phyloP scores from a whole-genome alignment of 768 basidiomycete species.

The Sarcomyxa edulis region DNA sequence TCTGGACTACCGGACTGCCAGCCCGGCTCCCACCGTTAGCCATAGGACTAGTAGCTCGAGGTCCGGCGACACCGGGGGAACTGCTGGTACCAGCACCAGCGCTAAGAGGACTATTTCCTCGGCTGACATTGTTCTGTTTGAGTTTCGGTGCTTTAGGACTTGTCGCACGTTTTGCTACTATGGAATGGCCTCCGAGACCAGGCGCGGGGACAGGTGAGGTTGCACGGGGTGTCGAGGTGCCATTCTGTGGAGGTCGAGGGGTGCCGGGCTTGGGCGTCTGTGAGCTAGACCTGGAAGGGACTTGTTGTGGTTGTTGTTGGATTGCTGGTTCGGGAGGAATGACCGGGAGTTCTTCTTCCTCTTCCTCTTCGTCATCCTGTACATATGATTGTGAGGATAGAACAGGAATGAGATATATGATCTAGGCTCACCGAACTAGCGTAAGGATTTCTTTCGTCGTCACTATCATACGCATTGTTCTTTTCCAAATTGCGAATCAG shows the following conservation, averaged over 20 bases:
- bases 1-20: constrained; percentile 20
- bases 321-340: constrained; percentile 35
- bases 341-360: constrained; percentile 51
- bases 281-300: constrained; percentile 40
- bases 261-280: constrained; percentile 32
- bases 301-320: constrained; percentile 41
- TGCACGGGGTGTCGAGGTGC: constrained; percentile 31
- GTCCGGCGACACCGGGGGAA: constrained; percentile 39
- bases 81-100: constrained; percentile 29
- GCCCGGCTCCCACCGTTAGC: constrained; percentile 23
- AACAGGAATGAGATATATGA: constrained; percentile 5
- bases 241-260: constrained; percentile 21
- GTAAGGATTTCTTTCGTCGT: constrained; percentile 83
- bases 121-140: constrained; percentile 41
- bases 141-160: constrained; percentile 70
- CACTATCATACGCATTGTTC: constrained; percentile 75
- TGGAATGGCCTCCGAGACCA: constrained; percentile 66
- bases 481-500: constrained; percentile 82
- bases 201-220: constrained; percentile 54
- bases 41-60: constrained; percentile 40
- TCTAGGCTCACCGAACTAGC: constrained; percentile 58
- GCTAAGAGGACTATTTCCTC: constrained; percentile 57
- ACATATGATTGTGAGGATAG: constrained; percentile 5
- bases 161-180: constrained; percentile 81
- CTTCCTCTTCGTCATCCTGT: constrained; percentile 70